Percentiles rank a stretch among this genome's conserved stretches.
Conservation (phyloP, 495 filamentous ascomycete genomes). For the Chaetomium tenue region DNA sequence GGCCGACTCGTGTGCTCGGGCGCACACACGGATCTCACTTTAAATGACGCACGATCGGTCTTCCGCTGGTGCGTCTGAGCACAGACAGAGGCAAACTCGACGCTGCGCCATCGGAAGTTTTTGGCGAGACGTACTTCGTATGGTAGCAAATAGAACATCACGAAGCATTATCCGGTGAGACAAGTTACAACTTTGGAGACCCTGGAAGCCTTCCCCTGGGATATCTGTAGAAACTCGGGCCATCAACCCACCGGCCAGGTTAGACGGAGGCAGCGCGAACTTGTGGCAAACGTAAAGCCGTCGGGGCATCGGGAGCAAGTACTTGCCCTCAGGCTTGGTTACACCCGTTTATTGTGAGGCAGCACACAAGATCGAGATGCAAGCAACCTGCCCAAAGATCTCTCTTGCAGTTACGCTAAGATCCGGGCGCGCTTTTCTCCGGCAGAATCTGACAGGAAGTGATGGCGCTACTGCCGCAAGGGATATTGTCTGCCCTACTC, state of each 20-base stretch:
- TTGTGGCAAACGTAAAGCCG: not conserved
- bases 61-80: slow-evolving; percentile 3
- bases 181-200: not conserved
- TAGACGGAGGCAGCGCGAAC: not conserved
- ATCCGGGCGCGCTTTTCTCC: not conserved
- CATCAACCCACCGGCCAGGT: not conserved
- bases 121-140: not conserved
- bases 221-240: not conserved
- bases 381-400: slow-evolving; percentile 2
- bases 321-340: slow-evolving; percentile 11
- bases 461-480: slow-evolving; percentile 8
- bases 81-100: not conserved
- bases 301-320: not conserved
- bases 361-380: slow-evolving; percentile 12
- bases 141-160: not conserved
- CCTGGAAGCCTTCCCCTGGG: not conserved
- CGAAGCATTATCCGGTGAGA: slow-evolving; percentile 1
- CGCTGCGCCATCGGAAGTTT: not conserved
- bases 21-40: slow-evolving; percentile 6
- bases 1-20: slow-evolving; percentile 9
- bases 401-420: not conserved
- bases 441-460: not conserved
- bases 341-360: slow-evolving; percentile 7
- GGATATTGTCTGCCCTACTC: not conserved
- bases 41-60: not conserved